Percentiles rank a stretch among this genome's conserved stretches.
Evolutionary conservation across 2,329 filamentous ascomycete genomes (phyloP).

Genomic region (Laburnicola sp.): DNA sequence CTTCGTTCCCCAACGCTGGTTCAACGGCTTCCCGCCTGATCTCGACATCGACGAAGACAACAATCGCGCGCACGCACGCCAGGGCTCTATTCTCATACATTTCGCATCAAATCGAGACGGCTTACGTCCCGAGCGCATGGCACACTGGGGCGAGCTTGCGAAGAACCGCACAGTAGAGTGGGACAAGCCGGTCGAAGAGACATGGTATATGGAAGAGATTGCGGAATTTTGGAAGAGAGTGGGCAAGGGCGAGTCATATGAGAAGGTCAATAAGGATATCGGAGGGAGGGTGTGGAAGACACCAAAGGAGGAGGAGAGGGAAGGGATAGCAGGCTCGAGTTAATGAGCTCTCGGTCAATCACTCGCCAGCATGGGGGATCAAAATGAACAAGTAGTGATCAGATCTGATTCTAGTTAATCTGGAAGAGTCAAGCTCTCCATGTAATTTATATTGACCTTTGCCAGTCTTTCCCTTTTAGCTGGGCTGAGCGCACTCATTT

Average conservation of each 20-base stretch:
- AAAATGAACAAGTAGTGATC: too few relatives aligned
- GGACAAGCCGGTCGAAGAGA: conserved; percentile 17
- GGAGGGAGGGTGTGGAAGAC: conserved; percentile 8
- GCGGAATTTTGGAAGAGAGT: conserved; percentile 19
- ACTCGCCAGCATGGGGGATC: too few relatives aligned
- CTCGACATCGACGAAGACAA: background rate
- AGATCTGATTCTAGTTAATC: too few relatives aligned
- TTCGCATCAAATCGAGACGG: conserved; percentile 23
- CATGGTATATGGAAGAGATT: conserved; percentile 18
- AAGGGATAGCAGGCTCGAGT: too few relatives aligned
- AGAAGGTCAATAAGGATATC: conserved; percentile 15
- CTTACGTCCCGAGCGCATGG: conserved; percentile 18
- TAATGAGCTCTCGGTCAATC: too few relatives aligned
- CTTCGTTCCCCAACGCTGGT: conserved; percentile 36
- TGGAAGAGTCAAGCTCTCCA: too few relatives aligned
- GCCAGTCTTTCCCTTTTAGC: too few relatives aligned
- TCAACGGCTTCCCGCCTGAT: conserved; percentile 30
- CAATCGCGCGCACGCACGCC: conserved; percentile 5
- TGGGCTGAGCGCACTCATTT: too few relatives aligned
- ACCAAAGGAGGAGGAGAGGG: too few relatives aligned
- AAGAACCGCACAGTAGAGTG: conserved; percentile 16
- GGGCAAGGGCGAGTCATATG: conserved; percentile 12
- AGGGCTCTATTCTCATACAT: conserved; percentile 20
- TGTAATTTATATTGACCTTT: too few relatives aligned
- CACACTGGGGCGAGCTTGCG: conserved; percentile 16